Percentiles rank a stretch among this genome's conserved stretches.
These are phyloP conservation scores for Dactylonectria macrodidyma DNA, from an alignment of 2,329 filamentous ascomycete species.

Conservation along the genomic window DNA sequence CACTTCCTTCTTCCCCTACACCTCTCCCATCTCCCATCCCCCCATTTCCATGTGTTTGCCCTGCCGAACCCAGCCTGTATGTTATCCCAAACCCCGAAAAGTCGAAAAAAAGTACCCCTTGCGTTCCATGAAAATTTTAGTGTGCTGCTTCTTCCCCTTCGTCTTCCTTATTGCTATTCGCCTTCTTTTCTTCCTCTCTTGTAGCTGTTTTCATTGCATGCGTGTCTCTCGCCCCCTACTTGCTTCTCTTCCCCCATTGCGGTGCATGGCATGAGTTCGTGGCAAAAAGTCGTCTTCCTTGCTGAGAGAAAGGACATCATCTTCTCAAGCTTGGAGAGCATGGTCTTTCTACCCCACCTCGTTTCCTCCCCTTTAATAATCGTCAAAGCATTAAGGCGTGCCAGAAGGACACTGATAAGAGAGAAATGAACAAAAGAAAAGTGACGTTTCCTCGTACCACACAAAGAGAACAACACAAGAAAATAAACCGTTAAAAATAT, in stretches of 20 bases:
- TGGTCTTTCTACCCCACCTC: slow-evolving; percentile 9
- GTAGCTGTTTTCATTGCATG: not conserved
- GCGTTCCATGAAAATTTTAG: slow-evolving; percentile 5
- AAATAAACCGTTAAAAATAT: slow-evolving; percentile 40
- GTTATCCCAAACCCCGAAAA: slow-evolving; percentile 28
- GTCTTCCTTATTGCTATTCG: not conserved
- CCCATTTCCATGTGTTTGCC: slow-evolving; percentile 16
- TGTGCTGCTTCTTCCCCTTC: slow-evolving; percentile 14
- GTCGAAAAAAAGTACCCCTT: not conserved
- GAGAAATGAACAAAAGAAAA: slow-evolving; percentile 41
- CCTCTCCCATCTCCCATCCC: slow-evolving; percentile 16
- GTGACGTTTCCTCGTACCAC: slow-evolving; percentile 46
- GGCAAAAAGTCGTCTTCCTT: slow-evolving; percentile 7
- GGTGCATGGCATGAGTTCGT: slow-evolving; percentile 19
- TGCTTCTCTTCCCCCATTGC: slow-evolving; percentile 3
- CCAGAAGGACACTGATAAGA: slow-evolving; percentile 35
- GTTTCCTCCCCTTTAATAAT: slow-evolving; percentile 27
- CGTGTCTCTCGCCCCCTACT: not conserved
- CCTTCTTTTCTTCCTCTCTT: slow-evolving; percentile 6
- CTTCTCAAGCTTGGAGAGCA: slow-evolving; percentile 25
- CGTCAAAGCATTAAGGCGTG: slow-evolving; percentile 47
- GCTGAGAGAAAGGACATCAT: slow-evolving; percentile 28
- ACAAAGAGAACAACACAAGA: slow-evolving; percentile 47
- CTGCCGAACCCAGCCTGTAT: slow-evolving; percentile 25
- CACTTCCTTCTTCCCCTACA: slow-evolving; percentile 21